These are phyloP conservation scores for Sphagnum tenellum DNA, from an alignment of 225 moss, liverwort and hornwort genomes.

Conservation along the genomic window DNA sequence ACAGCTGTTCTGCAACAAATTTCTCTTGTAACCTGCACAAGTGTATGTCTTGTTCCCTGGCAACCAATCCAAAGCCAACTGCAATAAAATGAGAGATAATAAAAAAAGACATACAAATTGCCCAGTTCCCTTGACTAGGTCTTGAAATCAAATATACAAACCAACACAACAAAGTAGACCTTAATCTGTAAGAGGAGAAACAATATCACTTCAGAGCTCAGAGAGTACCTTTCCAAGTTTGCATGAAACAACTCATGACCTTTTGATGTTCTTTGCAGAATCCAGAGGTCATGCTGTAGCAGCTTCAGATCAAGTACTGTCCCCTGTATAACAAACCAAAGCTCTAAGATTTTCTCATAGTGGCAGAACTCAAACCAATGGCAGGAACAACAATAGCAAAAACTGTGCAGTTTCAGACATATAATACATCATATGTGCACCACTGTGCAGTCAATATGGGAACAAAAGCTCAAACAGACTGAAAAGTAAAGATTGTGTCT, in stretches of 20 bases:
- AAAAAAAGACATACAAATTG: too few species aligned
- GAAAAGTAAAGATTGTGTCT: too few species aligned
- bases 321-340: constrained; percentile 25
- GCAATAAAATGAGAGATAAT: too few species aligned
- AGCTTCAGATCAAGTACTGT: constrained; percentile 63
- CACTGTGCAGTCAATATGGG: constrained; percentile 1
- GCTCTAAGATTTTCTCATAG: background rate
- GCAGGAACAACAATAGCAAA: constrained; percentile 1
- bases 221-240: constrained; percentile 37
- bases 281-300: constrained; percentile 59
- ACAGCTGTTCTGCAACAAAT: constrained; percentile 58
- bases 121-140: too few species aligned
- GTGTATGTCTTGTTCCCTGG: constrained; percentile 41
- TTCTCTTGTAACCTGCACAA: constrained; percentile 64
- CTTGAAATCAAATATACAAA: too few species aligned
- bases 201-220: too few species aligned
- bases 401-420: constrained; percentile 2
- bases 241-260: constrained; percentile 57
- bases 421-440: constrained; percentile 4
- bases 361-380: background rate
- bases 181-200: too few species aligned
- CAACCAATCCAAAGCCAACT: constrained; percentile 7
- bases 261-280: constrained; percentile 37
- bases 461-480: too few species aligned
- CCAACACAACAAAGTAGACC: too few species aligned